A percentile compares a stretch with the other conserved stretches of the same genome.
Evolutionary conservation across 192 early-diverging fungal genomes (phyloP).

Genomic region (Cladochytrium replicatum): DNA sequence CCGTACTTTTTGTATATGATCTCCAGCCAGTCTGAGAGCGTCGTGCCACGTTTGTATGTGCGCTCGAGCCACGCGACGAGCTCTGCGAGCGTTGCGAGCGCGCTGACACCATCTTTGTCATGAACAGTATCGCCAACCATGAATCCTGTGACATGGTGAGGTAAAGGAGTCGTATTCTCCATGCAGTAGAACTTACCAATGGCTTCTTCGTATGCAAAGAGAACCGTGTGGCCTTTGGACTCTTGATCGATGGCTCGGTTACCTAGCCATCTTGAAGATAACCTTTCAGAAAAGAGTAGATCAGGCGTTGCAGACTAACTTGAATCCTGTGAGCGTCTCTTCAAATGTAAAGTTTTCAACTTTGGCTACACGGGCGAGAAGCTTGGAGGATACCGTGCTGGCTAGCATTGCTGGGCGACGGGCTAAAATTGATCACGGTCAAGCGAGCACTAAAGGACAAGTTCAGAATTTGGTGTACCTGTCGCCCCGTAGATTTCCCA

Average conservation of each 20-base stretch:
- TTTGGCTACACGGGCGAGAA: slow-evolving; percentile 64
- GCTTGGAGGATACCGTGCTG: slow-evolving; percentile 80
- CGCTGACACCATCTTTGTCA: slow-evolving; percentile 90
- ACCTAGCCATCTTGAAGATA: no score
- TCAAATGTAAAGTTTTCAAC: slow-evolving; percentile 72
- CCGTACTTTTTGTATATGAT: slow-evolving; percentile 68
- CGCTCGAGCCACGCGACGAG: slow-evolving; percentile 36
- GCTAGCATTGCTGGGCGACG: slow-evolving; percentile 55
- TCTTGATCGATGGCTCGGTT: slow-evolving; percentile 66
- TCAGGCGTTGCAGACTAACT: no score
- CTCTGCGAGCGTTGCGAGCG: slow-evolving; percentile 71
- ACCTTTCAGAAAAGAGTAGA: no score
- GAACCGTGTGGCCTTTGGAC: slow-evolving; percentile 50
- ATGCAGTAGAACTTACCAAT: no score
- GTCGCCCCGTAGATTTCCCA: slow-evolving; percentile 39
- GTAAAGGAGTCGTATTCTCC: background rate
- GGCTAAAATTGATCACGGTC: background rate
- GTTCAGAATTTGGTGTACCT: slow-evolving; percentile 8
- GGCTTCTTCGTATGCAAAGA: slow-evolving; percentile 91
- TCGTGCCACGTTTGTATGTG: slow-evolving; percentile 53
- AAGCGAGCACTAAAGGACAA: background rate
- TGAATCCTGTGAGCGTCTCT: slow-evolving; percentile 93
- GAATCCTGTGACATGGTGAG: no score
- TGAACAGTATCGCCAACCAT: slow-evolving; percentile 66
- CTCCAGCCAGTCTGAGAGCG: slow-evolving; percentile 60